Conservation (phyloP, 129 eudicot genomes). For the Calendula officinalis region DNA sequence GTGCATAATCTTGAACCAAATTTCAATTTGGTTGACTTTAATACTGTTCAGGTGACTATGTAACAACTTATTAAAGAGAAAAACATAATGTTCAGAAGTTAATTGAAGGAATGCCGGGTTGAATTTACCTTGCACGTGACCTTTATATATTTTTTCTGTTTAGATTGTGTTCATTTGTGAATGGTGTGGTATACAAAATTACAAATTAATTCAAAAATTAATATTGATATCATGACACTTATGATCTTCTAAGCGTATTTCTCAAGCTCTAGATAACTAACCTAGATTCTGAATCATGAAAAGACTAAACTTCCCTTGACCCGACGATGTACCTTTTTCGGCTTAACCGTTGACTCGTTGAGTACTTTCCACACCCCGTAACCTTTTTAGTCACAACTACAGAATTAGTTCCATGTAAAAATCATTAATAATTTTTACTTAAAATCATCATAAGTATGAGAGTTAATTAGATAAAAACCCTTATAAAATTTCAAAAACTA, state of each 20-base stretch:
- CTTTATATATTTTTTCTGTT: constrained; percentile 39
- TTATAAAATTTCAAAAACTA: too few species aligned
- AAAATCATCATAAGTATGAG: too few species aligned
- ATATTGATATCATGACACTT: constrained; percentile 46
- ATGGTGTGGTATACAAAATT: constrained; percentile 22
- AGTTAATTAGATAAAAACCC: too few species aligned
- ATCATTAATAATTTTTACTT: too few species aligned
- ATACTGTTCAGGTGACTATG: constrained; percentile 81
- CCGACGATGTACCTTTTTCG: constrained; percentile 52
- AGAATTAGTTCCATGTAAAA: constrained; percentile 26
- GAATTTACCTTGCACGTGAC: constrained; percentile 70
- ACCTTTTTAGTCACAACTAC: constrained; percentile 47
- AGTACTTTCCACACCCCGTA: constrained; percentile 74
- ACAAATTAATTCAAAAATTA: constrained; percentile 35
- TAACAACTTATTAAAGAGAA: constrained; percentile 67
- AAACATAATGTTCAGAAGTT: constrained; percentile 59
- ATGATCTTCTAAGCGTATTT: constrained; percentile 50
- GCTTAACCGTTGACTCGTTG: constrained; percentile 53
- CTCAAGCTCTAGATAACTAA: constrained; percentile 48
- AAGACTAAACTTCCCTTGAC: constrained; percentile 39
- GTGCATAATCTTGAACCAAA: constrained; percentile 83
- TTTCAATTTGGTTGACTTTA: constrained; percentile 74
- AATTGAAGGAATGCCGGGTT: constrained; percentile 72
- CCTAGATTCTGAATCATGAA: constrained; percentile 45
- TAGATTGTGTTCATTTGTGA: constrained; percentile 16